Conservation (phyloP, 2,329 filamentous ascomycete genomes). For the Exophiala viscosa region DNA sequence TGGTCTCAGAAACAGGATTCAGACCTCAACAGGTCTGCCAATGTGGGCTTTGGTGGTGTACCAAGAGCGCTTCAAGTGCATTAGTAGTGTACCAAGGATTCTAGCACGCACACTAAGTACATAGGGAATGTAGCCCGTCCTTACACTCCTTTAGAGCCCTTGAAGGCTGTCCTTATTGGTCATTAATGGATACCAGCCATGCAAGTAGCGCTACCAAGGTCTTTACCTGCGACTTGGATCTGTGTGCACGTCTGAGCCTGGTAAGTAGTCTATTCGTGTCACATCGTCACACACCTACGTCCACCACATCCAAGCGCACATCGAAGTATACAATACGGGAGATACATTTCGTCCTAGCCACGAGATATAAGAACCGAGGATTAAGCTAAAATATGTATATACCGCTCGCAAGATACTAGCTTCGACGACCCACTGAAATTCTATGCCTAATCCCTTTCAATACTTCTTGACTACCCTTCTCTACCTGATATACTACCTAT, state of each 20-base stretch:
- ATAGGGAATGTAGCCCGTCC: too few species aligned
- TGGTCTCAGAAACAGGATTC: too few species aligned
- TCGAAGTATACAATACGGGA: background rate
- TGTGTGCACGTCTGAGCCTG: background rate
- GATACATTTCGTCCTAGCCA: background rate
- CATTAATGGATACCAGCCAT: background rate
- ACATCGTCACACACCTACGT: background rate
- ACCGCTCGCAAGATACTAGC: background rate
- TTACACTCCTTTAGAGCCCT: too few species aligned
- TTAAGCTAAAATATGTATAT: background rate
- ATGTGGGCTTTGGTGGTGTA: too few species aligned
- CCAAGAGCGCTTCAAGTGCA: too few species aligned
- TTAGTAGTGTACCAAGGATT: too few species aligned
- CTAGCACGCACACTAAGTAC: too few species aligned
- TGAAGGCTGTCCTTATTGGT: too few species aligned
- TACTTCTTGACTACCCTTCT: too few species aligned
- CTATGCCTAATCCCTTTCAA: background rate
- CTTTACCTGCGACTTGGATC: background rate
- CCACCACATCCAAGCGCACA: background rate
- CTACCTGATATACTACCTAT: too few species aligned
- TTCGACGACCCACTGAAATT: background rate
- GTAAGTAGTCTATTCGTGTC: background rate
- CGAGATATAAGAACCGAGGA: background rate
- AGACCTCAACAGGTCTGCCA: too few species aligned
- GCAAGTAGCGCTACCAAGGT: background rate